These are phyloP conservation scores for Debaryomyces nepalensis DNA, from an alignment of 1,139 yeast species.

Conservation along the genomic window DNA sequence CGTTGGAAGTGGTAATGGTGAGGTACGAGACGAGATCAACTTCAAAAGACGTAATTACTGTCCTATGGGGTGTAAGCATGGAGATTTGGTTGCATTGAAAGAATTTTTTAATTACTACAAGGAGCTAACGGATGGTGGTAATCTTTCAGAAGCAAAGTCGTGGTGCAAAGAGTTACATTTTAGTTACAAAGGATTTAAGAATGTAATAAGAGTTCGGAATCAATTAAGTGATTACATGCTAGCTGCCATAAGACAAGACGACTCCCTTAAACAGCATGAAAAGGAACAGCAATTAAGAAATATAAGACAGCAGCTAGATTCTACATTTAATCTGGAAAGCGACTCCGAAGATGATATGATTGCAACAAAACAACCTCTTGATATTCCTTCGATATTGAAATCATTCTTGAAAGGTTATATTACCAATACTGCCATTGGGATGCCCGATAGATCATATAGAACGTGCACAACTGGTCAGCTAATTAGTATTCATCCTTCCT, in stretches of 20 bases:
- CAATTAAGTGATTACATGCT: constrained; percentile 79
- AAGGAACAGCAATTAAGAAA: constrained; percentile 32
- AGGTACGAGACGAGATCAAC: constrained; percentile 79
- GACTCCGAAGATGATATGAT: constrained; percentile 28
- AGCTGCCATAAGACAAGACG: constrained; percentile 47
- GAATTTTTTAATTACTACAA: constrained; percentile 72
- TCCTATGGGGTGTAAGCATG: constrained; percentile 70
- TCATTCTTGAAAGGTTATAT: constrained; percentile 82
- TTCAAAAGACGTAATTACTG: constrained; percentile 64
- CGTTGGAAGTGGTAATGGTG: constrained; percentile 65
- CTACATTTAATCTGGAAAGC: constrained; percentile 22
- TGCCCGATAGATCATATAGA: constrained; percentile 92
- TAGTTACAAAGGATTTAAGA: constrained; percentile 78
- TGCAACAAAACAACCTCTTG: constrained; percentile 36
- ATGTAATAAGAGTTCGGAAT: constrained; percentile 72
- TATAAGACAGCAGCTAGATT: constrained; percentile 32
- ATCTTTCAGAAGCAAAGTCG: constrained; percentile 54
- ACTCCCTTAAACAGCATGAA: constrained; percentile 31
- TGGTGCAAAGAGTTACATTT: constrained; percentile 87
- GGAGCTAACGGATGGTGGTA: constrained; percentile 45
- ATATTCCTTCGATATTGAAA: constrained; percentile 67
- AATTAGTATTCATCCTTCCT: constrained; percentile 90
- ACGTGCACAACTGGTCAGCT: constrained; percentile 81
- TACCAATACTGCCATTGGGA: constrained; percentile 87
- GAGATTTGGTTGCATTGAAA: constrained; percentile 83